A percentile compares a stretch with the other conserved stretches of the same genome.
phyloP scores from a whole-genome alignment of 768 basidiomycete species.

The Cystofilobasidium ferigula region DNA sequence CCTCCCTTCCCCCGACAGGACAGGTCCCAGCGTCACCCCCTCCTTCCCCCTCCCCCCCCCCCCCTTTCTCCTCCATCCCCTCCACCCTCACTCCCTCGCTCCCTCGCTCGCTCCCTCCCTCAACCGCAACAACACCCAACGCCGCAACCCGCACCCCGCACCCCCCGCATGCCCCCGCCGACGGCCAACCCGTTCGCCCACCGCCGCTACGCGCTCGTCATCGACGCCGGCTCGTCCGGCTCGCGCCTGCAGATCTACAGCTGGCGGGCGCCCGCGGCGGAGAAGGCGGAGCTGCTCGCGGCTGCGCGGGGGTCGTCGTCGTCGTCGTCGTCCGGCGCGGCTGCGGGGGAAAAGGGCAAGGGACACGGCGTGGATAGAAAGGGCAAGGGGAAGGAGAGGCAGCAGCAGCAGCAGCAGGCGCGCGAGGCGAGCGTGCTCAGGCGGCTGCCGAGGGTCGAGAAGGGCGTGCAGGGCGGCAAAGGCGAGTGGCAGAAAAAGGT shows the following conservation, averaged over 20 bases:
- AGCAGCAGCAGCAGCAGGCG: too few species aligned
- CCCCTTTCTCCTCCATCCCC: too few species aligned
- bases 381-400: conserved; percentile 40
- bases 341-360: conserved; percentile 29
- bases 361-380: too few species aligned
- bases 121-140: too few species aligned
- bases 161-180: background rate
- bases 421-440: conserved; percentile 40
- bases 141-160: too few species aligned
- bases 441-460: conserved; percentile 72
- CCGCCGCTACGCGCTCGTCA: conserved; percentile 51
- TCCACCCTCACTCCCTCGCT: too few species aligned
- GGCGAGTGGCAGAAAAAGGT: conserved; percentile 83
- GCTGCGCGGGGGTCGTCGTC: background rate
- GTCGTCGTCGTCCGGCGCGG: background rate
- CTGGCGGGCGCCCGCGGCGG: conserved; percentile 67
- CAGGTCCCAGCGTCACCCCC: too few species aligned
- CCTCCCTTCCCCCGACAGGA: too few species aligned
- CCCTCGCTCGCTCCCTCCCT: conserved; percentile 59
- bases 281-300: background rate
- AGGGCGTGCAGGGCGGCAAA: conserved; percentile 60
- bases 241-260: conserved; percentile 93
- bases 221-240: conserved; percentile 97
- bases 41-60: too few species aligned
- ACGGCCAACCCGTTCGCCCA: background rate